Percentiles rank a stretch among this genome's conserved stretches.
These are phyloP conservation scores for Coemansia asiatica DNA, from an alignment of 192 early-diverging fungal genomes.

Conservation along the genomic window DNA sequence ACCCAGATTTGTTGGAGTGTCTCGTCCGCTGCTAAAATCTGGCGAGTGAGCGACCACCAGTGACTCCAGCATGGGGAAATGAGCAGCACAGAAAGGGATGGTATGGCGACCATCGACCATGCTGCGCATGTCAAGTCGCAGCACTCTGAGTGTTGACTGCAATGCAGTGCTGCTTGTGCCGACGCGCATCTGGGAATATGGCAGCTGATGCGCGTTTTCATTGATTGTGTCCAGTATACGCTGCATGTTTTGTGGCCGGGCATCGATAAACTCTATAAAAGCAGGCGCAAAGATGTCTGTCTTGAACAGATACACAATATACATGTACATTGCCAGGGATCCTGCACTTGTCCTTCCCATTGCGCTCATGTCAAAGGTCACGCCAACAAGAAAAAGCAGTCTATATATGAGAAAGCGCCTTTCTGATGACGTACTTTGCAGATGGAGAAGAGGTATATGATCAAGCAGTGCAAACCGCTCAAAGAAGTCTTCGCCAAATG, in stretches of 20 bases:
- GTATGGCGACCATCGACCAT: slow-evolving; percentile 35
- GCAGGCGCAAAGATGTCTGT: slow-evolving; percentile 44
- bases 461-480: slow-evolving; percentile 30
- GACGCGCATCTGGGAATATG: slow-evolving; percentile 41
- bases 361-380: slow-evolving; percentile 41
- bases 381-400: slow-evolving; percentile 36
- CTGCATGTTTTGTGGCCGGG: slow-evolving; percentile 38
- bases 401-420: slow-evolving; percentile 47
- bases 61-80: slow-evolving; percentile 46
- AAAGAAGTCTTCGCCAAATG: slow-evolving; percentile 17
- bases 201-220: slow-evolving; percentile 33
- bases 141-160: slow-evolving; percentile 41
- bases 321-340: slow-evolving; percentile 38
- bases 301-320: slow-evolving; percentile 43
- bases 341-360: slow-evolving; percentile 35
- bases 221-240: slow-evolving; percentile 36
- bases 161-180: slow-evolving; percentile 32
- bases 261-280: slow-evolving; percentile 27
- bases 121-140: slow-evolving; percentile 38
- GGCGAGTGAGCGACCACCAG: slow-evolving; percentile 41
- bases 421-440: slow-evolving; percentile 18
- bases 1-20: slow-evolving; percentile 36
- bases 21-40: slow-evolving; percentile 30
- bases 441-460: slow-evolving; percentile 19
- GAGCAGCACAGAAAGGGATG: slow-evolving; percentile 45